Percentiles rank a stretch among this genome's conserved stretches.
Evolutionary conservation across 331 rosid species (phyloP).

Genomic region (Quercus tomentella): DNA sequence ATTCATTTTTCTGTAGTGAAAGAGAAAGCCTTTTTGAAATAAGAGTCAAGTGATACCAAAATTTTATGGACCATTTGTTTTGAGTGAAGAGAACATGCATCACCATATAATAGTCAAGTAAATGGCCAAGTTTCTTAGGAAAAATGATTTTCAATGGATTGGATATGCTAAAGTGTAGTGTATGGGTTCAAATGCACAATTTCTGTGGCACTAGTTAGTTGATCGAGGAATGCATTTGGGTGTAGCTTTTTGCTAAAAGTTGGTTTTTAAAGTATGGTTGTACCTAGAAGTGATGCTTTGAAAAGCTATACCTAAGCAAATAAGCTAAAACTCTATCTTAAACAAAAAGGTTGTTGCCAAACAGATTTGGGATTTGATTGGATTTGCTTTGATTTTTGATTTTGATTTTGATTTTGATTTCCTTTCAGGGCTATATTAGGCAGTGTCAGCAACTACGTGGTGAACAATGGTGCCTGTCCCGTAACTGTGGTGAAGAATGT

Average conservation of each 20-base stretch:
- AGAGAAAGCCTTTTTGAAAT: background rate
- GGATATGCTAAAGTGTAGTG: too few species aligned
- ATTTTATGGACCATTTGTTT: background rate
- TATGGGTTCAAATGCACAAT: background rate
- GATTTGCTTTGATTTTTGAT: background rate
- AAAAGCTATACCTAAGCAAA: too few species aligned
- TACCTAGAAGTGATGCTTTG: too few species aligned
- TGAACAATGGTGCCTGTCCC: conserved; percentile 72
- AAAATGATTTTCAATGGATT: background rate
- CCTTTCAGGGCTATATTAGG: conserved; percentile 76
- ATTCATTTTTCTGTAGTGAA: background rate
- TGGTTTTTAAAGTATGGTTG: too few species aligned
- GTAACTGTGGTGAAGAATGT: conserved; percentile 77
- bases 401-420: background rate
- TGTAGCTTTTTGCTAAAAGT: too few species aligned
- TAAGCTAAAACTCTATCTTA: too few species aligned
- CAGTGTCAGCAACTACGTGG: conserved; percentile 84
- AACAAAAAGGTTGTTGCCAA: background rate
- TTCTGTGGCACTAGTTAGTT: background rate
- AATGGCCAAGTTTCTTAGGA: background rate
- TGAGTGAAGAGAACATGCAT: background rate
- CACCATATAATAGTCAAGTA: background rate
- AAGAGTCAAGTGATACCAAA: background rate
- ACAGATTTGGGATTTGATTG: conserved; percentile 1
- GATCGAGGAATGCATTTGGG: background rate